Evolutionary conservation across 176 grass and related monocot genomes (phyloP), one percentile per base, ranked within the genome.

Genomic region (Carex littledalei): DNA sequence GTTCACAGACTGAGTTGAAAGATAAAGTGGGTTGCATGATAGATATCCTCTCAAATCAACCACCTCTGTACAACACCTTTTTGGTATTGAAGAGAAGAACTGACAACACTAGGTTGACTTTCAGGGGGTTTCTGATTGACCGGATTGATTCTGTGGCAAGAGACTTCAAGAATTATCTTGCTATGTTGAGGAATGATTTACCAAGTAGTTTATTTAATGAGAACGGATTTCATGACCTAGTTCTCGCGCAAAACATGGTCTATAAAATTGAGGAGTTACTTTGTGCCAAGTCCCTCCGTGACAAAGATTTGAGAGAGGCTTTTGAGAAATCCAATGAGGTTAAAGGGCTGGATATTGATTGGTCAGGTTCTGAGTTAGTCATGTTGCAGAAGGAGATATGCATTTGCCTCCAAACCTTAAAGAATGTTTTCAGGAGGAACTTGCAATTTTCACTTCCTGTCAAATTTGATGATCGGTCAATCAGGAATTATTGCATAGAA

Each of bases 401-500:
- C 60, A 50, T 65, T 43, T 91, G 89, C 59, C 88, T 94, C n/a
- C 86, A 89, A 89, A 89, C 52, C 41, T 85, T 94, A 79, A 88
- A 12, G 20, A 50, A 67, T 84, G 83, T 91, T 80, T 91, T 83
- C 0, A 88, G 87, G 60, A 91, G 61, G 85, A 69, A 77, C 60
- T 63, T 83, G 5, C 34, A 50, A 29, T 50, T 52, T 66, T 34
- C 20, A 56, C 87, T 94, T 84, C 94, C 94, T 77, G 80, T 75
- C 86, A 86, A 81, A 83, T 76, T 85, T 53, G 74, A 90, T 83
- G 86, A 86, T 45, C 3, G 4, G 77, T 88, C 82, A 10, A 86
- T 97, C 47, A 56, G 58, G 31, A 87, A 92, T 62, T 94, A 94
- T 32, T 97, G 94, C 83, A 87, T 97, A 71, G 86, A 92, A 84